A percentile compares a stretch with the other conserved stretches of the same genome.
Evolutionary conservation across 2,329 filamentous ascomycete genomes (phyloP).

Genomic region (Hypoxylon sp.): DNA sequence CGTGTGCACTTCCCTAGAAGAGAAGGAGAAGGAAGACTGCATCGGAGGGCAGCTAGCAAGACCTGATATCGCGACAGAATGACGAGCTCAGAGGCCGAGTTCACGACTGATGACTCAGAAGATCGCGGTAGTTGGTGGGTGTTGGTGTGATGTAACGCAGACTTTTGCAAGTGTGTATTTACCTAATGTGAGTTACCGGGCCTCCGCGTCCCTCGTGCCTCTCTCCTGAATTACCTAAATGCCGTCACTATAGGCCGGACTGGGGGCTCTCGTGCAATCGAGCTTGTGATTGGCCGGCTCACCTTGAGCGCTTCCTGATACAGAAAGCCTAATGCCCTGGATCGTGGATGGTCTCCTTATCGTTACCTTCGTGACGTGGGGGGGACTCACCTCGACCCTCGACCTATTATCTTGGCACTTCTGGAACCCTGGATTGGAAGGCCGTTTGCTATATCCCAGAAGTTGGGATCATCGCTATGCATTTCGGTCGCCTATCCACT

Average conservation of each 20-base stretch:
- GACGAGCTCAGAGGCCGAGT: conserved; percentile 15
- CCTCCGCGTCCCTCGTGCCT: conserved; percentile 15
- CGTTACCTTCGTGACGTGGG: conserved; percentile 35
- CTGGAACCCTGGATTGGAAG: conserved; percentile 31
- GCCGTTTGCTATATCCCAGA: conserved; percentile 35
- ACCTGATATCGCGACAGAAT: conserved; percentile 18
- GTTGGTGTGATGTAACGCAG: background rate
- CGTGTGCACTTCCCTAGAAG: conserved; percentile 39
- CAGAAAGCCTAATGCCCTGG: conserved; percentile 8
- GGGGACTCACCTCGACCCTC: conserved; percentile 16
- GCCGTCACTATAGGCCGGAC: conserved; percentile 18
- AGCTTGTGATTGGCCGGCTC: conserved; percentile 27
- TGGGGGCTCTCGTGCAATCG: conserved; percentile 15
- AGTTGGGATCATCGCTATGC: conserved; percentile 43
- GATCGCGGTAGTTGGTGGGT: background rate
- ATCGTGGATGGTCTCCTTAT: conserved; percentile 27
- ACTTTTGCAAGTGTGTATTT: conserved; percentile 16
- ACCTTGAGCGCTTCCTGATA: conserved; percentile 19
- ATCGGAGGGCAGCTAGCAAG: background rate
- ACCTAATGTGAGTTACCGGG: conserved; percentile 16
- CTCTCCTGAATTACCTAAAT: conserved; percentile 26
- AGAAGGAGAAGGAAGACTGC: conserved; percentile 31
- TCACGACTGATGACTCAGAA: background rate
- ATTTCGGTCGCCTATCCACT: conserved; percentile 25
- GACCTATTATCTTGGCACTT: conserved; percentile 38